These are phyloP conservation scores for Colletotrichum sp. DNA, from an alignment of 2,329 filamentous ascomycete genomes.

Conservation along the genomic window DNA sequence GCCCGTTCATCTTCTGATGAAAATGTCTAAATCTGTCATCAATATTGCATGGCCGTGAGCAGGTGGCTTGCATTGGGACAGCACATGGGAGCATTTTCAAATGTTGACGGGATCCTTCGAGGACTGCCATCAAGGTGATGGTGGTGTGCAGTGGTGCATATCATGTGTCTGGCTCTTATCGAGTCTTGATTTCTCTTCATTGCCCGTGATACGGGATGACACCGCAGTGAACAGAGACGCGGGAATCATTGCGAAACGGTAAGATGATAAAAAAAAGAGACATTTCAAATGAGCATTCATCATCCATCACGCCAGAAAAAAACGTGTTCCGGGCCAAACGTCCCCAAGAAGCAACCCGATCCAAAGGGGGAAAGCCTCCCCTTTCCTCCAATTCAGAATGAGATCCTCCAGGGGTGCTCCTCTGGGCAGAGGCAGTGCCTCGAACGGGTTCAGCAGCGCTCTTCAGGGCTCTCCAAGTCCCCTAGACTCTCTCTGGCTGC, in stretches of 20 bases:
- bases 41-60: neutral
- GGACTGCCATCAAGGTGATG: neutral
- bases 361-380: neutral
- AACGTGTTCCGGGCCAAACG: neutral
- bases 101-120: neutral
- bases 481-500: neutral
- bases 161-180: neutral
- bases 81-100: neutral
- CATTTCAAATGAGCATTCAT: neutral
- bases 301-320: neutral
- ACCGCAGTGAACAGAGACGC: neutral
- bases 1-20: neutral
- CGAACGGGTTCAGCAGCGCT: neutral
- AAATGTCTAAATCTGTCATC: neutral
- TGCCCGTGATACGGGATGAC: neutral
- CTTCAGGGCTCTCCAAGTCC: neutral
- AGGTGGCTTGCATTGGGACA: conserved; percentile 5
- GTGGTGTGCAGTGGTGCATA: neutral
- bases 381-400: neutral
- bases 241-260: neutral
- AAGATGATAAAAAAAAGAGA: neutral
- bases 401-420: neutral
- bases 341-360: neutral
- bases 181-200: neutral
- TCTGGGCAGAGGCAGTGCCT: neutral